These are phyloP conservation scores for Inonotus obliquus DNA, from an alignment of 1,284 basidiomycete genomes.

Conservation along the genomic window DNA sequence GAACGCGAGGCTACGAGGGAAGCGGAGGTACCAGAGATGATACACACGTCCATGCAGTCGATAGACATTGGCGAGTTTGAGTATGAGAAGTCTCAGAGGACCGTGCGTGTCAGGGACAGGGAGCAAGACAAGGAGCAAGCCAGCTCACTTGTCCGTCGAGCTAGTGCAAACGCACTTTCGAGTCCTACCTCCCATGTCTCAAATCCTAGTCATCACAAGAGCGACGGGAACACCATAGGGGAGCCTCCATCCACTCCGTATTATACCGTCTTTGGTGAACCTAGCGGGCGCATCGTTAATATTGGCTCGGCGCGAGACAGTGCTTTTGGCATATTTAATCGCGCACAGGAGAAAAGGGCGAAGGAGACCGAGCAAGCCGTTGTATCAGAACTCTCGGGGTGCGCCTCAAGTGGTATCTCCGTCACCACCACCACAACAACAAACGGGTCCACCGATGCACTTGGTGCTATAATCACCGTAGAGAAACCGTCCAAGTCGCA, in stretches of 20 bases:
- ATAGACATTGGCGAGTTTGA: background rate
- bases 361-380: constrained; percentile 14
- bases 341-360: constrained; percentile 5
- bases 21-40: constrained; percentile 19
- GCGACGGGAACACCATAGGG: background rate
- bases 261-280: constrained; percentile 49
- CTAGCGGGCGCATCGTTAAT: constrained; percentile 39
- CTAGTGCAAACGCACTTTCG: constrained; percentile 22
- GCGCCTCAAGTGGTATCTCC: background rate
- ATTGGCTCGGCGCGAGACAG: constrained; percentile 40
- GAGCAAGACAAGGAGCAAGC: constrained; percentile 17
- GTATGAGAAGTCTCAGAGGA: background rate
- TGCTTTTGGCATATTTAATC: constrained; percentile 21
- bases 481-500: constrained; percentile 1
- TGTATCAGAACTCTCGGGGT: constrained; percentile 9
- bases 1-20: constrained; percentile 18
- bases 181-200: constrained; percentile 15
- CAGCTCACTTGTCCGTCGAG: background rate
- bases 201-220: background rate
- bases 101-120: background rate
- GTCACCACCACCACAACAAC: background rate
- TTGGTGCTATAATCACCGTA: background rate
- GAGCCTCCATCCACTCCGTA: constrained; percentile 34
- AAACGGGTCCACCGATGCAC: background rate
- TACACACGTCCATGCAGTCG: background rate